Base-by-base conservation (phyloP, 805 yeast genomes). In the Pichia ethanolica region DNA sequence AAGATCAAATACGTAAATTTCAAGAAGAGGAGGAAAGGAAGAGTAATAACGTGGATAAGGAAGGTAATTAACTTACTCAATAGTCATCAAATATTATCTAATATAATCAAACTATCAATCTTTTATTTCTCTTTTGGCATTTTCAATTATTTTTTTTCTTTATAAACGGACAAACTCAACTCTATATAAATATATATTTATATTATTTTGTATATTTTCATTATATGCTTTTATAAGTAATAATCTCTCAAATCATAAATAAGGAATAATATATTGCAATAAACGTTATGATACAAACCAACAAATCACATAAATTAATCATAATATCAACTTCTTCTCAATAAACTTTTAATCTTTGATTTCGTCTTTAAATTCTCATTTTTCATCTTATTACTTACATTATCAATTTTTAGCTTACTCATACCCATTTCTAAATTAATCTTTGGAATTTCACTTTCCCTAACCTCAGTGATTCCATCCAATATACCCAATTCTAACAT, bases 1-100 rank as follows among this genome's bases (percentile, higher is more conserved):
- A 64, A 47, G 60, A 60, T 5, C 62, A 64, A 33, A 64, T 64
- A 35, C 58, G 55, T 37, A 53, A 52, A 39, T 64, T 45, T 42
- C 68, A 64, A 51, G 57, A 57, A 30, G 47, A 53, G 10, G 61
- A 62, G 46, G 58, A 57, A 32, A 46, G 25, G 35, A 49, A 40
- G 20, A 13, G 25, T 37, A 30, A 28, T 32, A 9, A 4, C 7
- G 35, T 8, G 13, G 14, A 34, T 38, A 25, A 7, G 25, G 13
- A 36, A 13, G 20, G 25, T 5, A 10, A 28, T 34, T 20, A 20
- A 20, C 2, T 20, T 20, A 20, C 20, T 20, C 20, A 20, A 20
- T 20, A 20, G 20, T 20, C 20, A 20, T 20, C 20, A 2, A 3
- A 20, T 20, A 20, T 20, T 20, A 20, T 20, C 20, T 20, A 20